A percentile compares a stretch with the other conserved stretches of the same genome.
phyloP scores from a whole-genome alignment of 192 early-diverging fungal species.

The Coemansia sp. region DNA sequence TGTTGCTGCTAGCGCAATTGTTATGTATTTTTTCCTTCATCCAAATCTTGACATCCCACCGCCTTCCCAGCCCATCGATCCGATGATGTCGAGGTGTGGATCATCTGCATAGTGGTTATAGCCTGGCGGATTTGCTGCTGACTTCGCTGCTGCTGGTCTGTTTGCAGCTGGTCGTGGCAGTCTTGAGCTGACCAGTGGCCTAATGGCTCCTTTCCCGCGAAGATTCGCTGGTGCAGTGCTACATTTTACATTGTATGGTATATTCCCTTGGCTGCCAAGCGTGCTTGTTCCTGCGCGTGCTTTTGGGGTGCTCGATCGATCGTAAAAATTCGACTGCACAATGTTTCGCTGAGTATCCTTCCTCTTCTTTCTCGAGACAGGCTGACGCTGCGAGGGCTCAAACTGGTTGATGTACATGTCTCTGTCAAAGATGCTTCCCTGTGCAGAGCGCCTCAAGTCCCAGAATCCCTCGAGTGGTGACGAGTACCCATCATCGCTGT shows the following conservation, averaged over 20 bases:
- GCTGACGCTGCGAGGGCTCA: constrained; percentile 17
- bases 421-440: constrained; percentile 5
- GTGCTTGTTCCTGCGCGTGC: neutral
- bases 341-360: neutral
- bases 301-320: neutral
- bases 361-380: neutral
- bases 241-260: neutral
- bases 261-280: neutral
- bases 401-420: constrained; percentile 49
- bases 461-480: constrained; percentile 54
- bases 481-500: constrained; percentile 29
- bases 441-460: constrained; percentile 19
- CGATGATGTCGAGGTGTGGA: constrained; percentile 29
- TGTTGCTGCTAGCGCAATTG: neutral
- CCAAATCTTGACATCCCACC: constrained; percentile 39
- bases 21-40: constrained; percentile 15
- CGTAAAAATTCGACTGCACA: neutral
- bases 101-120: constrained; percentile 51
- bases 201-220: constrained; percentile 15
- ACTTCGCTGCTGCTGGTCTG: constrained; percentile 2
- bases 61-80: constrained; percentile 39
- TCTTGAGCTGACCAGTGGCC: constrained; percentile 11
- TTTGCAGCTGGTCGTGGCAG: constrained; percentile 1
- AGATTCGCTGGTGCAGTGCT: neutral
- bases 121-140: neutral